phyloP scores from a whole-genome alignment of 192 early-diverging fungal species.

The Obelidium mucronatum region DNA sequence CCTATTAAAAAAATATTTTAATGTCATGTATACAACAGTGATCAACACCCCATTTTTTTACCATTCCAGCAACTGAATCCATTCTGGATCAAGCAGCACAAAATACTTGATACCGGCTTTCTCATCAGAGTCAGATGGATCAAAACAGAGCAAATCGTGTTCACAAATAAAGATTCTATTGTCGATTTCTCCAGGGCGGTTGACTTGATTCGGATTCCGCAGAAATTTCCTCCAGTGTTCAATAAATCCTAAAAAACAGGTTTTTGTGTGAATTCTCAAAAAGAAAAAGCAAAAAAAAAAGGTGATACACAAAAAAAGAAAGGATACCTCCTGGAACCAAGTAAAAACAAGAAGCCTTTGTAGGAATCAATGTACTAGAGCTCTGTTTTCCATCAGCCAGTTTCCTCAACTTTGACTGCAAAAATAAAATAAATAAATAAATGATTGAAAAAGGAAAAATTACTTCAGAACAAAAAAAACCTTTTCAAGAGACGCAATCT shows the following conservation, averaged over 20 bases:
- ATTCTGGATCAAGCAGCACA: not conserved
- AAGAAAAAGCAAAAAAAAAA: not conserved
- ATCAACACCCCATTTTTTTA: no score
- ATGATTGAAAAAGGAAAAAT: not conserved
- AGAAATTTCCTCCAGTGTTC: conserved; percentile 10
- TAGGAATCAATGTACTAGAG: not conserved
- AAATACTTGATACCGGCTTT: not conserved
- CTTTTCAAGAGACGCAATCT: conserved; percentile 1
- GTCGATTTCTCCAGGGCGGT: not conserved
- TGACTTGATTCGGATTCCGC: not conserved
- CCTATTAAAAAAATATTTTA: not conserved
- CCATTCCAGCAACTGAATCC: conserved; percentile 19
- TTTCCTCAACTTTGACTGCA: conserved; percentile 7
- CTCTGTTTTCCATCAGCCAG: not conserved
- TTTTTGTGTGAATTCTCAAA: not conserved
- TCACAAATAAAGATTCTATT: conserved; percentile 5
- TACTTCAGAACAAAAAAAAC: not conserved
- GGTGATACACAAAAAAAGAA: not conserved
- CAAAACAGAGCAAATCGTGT: not conserved
- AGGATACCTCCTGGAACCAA: conserved; percentile 15
- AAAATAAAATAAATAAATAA: not conserved
- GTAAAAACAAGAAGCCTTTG: not conserved
- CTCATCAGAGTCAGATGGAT: not conserved
- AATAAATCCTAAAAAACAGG: conserved; percentile 6
- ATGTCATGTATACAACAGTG: not conserved